Evolutionary conservation across 225 moss, liverwort and hornwort genomes (phyloP).

Genomic region (Straminergon stramineum): DNA sequence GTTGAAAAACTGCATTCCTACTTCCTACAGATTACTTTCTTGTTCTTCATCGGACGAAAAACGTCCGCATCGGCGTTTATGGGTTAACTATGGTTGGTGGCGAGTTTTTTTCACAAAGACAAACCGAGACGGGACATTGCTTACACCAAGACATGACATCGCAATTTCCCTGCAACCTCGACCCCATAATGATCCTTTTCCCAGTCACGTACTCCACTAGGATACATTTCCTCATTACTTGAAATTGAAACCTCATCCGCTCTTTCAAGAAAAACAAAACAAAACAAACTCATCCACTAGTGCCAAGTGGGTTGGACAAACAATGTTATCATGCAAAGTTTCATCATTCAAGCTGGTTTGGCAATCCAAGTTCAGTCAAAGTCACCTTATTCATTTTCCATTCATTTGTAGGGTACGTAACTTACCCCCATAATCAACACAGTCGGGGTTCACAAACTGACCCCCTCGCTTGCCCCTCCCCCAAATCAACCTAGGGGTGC

Average conservation of each 20-base stretch:
- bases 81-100: not conserved
- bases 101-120: not conserved
- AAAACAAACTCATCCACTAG: not conserved
- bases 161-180: not conserved
- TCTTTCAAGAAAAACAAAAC: no score
- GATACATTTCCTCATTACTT: not conserved
- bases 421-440: no score
- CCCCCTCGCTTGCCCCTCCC: no score
- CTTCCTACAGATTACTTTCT: no score
- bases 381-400: not conserved
- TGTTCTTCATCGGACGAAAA: no score
- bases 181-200: not conserved
- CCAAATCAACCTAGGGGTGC: no score
- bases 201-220: not conserved
- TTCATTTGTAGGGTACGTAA: not conserved
- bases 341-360: not conserved
- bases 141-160: not conserved
- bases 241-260: not conserved
- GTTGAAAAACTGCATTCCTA: no score
- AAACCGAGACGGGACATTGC: not conserved
- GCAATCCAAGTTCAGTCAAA: not conserved
- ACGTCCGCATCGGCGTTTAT: no score
- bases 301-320: not conserved
- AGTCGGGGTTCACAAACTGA: no score
- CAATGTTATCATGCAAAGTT: not conserved